These are phyloP conservation scores for Verbena officinalis DNA, from an alignment of 257 asterid species.

Conservation along the genomic window DNA sequence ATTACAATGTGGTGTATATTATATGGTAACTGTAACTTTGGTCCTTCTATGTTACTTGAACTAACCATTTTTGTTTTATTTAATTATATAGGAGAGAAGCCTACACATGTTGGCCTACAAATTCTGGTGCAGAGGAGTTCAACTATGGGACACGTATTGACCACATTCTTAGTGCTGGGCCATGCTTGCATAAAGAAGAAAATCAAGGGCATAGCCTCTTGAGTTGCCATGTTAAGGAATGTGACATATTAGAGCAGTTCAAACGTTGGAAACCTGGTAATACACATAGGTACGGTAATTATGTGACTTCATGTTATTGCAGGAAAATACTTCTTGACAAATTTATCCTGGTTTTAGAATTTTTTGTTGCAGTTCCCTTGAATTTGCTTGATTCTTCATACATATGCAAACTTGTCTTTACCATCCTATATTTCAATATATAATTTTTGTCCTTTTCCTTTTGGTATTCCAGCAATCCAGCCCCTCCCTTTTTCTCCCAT, in stretches of 20 bases:
- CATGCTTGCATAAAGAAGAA: conserved; percentile 77
- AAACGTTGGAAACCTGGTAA: conserved; percentile 90
- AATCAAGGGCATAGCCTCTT: conserved; percentile 62
- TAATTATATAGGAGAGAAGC: conserved; percentile 64
- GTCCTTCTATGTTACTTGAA: conserved; percentile 7
- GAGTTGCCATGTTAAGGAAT: conserved; percentile 83
- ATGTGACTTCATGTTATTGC: conserved; percentile 20
- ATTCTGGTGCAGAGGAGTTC: conserved; percentile 93
- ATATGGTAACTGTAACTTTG: conserved; percentile 9
- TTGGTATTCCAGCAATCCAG: neutral
- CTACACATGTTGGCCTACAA: conserved; percentile 94
- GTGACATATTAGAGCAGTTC: conserved; percentile 77
- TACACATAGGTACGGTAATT: conserved; percentile 64
- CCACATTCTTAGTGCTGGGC: conserved; percentile 82
- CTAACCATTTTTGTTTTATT: conserved; percentile 19
- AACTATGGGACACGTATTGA: conserved; percentile 95
- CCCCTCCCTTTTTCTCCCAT: neutral
- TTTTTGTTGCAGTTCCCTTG: neutral
- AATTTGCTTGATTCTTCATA: conserved; percentile 12
- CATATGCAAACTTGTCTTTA: conserved; percentile 15
- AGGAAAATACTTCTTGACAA: conserved; percentile 20
- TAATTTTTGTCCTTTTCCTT: no score
- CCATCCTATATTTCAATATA: conserved; percentile 6
- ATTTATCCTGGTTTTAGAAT: conserved; percentile 12
- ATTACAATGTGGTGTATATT: conserved; percentile 3